Evolutionary conservation across 306 rosid species (phyloP).

Genomic region (Acacia acuminata): DNA sequence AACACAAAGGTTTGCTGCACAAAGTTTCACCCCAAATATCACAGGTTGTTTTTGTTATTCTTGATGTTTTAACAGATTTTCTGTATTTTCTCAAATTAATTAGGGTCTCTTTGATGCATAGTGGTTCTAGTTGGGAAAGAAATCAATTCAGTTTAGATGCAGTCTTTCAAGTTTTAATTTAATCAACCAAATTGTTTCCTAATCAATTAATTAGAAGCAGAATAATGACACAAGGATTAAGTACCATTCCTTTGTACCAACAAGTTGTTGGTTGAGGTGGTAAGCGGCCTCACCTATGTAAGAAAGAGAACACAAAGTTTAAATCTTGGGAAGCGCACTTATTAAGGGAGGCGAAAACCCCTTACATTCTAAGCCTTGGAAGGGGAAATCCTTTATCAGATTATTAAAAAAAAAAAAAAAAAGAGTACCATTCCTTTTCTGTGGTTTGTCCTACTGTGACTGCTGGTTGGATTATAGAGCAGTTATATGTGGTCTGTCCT

Average conservation of each 20-base stretch:
- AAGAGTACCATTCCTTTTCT: neutral
- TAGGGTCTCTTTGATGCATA: constrained; percentile 8
- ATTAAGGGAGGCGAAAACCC: no score
- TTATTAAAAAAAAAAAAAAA: no score
- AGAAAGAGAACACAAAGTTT: no score
- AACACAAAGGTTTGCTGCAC: constrained; percentile 75
- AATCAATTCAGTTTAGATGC: no score
- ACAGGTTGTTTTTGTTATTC: constrained; percentile 54
- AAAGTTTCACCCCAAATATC: constrained; percentile 72
- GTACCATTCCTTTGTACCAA: no score
- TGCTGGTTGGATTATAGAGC: no score
- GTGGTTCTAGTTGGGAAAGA: neutral
- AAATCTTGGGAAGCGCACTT: no score
- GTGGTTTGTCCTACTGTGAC: neutral
- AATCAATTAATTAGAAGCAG: neutral
- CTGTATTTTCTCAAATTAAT: neutral
- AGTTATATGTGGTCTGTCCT: neutral
- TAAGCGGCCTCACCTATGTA: no score
- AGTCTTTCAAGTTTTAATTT: no score
- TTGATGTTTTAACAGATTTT: constrained; percentile 23
- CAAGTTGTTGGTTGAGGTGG: no score
- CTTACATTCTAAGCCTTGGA: no score
- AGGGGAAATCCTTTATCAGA: no score
- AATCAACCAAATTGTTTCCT: neutral
- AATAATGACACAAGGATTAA: neutral